Conservation (phyloP, 1,139 yeast genomes). For the Protomyces inouyei region DNA sequence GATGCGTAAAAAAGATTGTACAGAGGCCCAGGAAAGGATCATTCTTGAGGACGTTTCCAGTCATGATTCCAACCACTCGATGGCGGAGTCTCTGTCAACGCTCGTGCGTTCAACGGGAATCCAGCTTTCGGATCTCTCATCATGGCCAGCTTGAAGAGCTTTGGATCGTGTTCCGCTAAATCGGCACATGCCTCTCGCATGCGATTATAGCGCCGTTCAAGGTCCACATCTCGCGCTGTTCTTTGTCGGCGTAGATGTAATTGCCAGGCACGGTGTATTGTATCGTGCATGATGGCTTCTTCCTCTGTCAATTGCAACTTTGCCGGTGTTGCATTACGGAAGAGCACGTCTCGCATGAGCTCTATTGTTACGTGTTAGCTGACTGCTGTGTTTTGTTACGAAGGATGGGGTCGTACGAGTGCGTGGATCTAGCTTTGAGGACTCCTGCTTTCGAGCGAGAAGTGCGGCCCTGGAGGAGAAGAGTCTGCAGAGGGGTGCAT, state of each 20-base stretch:
- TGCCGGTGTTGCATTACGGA: conserved; percentile 21
- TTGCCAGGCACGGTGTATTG: conserved; percentile 81
- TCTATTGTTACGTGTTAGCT: not conserved
- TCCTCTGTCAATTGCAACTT: conserved; percentile 63
- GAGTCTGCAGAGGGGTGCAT: not conserved
- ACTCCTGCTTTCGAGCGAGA: not conserved
- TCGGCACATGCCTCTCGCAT: conserved; percentile 72
- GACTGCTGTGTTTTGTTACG: not conserved
- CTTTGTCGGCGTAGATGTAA: conserved; percentile 52
- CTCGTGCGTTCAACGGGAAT: conserved; percentile 73
- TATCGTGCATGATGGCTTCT: conserved; percentile 78
- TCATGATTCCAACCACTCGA: conserved; percentile 73
- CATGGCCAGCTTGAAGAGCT: conserved; percentile 47
- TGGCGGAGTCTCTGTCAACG: conserved; percentile 92
- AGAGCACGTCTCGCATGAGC: conserved; percentile 18
- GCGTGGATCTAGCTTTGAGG: not conserved
- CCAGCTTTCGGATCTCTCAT: conserved; percentile 45
- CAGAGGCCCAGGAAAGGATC: not conserved
- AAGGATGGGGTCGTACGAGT: not conserved
- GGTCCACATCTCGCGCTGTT: conserved; percentile 45
- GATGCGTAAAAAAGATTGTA: not conserved
- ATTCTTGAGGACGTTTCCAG: conserved; percentile 42
- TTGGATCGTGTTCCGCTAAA: conserved; percentile 51
- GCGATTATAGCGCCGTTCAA: conserved; percentile 60
- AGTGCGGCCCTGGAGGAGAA: not conserved